A percentile compares a stretch with the other conserved stretches of the same genome.
Conservation (phyloP, 2,329 filamentous ascomycete genomes). For the Fusarium denticulatum region DNA sequence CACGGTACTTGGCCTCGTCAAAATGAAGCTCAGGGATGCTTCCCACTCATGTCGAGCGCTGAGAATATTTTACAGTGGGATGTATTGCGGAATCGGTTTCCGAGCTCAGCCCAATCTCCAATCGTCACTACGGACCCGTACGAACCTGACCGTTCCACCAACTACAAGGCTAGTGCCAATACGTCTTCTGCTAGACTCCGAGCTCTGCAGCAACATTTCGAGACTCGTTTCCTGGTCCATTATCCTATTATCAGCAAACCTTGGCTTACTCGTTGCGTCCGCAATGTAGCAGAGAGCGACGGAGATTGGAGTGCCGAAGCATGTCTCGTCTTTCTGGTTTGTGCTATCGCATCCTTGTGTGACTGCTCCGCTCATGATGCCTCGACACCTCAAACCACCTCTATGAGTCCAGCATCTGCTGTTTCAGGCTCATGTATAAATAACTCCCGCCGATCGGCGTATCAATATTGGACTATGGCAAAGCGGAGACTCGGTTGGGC, state of each 20-base stretch:
- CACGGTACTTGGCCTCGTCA: neutral
- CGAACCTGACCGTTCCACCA: neutral
- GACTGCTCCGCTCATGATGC: neutral
- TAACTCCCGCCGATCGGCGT: neutral
- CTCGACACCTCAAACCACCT: neutral
- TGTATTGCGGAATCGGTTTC: neutral
- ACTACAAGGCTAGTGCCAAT: neutral
- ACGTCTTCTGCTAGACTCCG: neutral
- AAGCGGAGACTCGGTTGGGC: neutral
- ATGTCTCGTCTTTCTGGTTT: neutral
- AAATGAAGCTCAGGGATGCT: neutral
- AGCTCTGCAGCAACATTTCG: neutral
- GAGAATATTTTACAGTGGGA: neutral
- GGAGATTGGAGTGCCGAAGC: neutral
- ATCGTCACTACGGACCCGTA: neutral
- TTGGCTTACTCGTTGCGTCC: neutral
- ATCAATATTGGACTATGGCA: neutral
- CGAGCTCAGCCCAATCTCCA: neutral
- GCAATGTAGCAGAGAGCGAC: neutral
- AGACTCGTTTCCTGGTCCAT: neutral
- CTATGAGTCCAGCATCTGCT: neutral
- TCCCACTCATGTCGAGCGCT: neutral
- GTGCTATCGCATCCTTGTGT: neutral
- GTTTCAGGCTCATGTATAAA: neutral
- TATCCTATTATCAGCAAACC: neutral